These are phyloP conservation scores for Kazachstania sp. DNA, from an alignment of 1,139 yeast species.

Conservation along the genomic window DNA sequence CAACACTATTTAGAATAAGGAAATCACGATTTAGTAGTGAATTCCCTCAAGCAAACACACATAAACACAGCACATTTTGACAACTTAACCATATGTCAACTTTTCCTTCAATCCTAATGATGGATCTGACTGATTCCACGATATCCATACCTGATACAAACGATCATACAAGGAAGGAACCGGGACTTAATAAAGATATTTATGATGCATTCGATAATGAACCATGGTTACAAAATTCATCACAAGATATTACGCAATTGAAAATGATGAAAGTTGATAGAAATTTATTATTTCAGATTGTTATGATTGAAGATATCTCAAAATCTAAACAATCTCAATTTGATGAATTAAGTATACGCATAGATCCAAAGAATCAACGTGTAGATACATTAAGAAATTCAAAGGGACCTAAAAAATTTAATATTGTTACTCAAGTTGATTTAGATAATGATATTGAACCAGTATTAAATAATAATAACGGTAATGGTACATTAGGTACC, in stretches of 20 bases:
- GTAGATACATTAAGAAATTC: conserved; percentile 22
- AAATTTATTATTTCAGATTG: conserved; percentile 34
- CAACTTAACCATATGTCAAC: too few species aligned
- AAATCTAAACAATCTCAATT: conserved; percentile 31
- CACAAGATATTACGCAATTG: conserved; percentile 12
- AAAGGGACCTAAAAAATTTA: conserved; percentile 5
- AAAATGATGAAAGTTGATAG: conserved; percentile 15
- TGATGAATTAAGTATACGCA: conserved; percentile 28
- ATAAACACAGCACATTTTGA: too few species aligned
- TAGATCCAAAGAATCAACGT: conserved; percentile 27
- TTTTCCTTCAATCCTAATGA: conserved; percentile 8
- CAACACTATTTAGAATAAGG: too few species aligned
- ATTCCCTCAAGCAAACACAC: too few species aligned
- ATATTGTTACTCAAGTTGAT: conserved; percentile 20
- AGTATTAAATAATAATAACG: too few species aligned
- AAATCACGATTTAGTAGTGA: too few species aligned
- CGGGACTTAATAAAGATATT: conserved; percentile 12
- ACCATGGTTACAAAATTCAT: conserved; percentile 18
- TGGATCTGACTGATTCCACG: conserved; percentile 14
- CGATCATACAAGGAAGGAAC: conserved; percentile 4
- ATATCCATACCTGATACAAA: conserved; percentile 6
- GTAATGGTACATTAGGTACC: conserved; percentile 10
- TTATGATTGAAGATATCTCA: conserved; percentile 34
- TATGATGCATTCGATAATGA: conserved; percentile 18
- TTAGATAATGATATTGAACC: conserved; percentile 18